Percentiles rank a stretch among this genome's conserved stretches.
Evolutionary conservation across 176 grass and related monocot species (phyloP).

Genomic region (Alopecurus myosuroides): DNA sequence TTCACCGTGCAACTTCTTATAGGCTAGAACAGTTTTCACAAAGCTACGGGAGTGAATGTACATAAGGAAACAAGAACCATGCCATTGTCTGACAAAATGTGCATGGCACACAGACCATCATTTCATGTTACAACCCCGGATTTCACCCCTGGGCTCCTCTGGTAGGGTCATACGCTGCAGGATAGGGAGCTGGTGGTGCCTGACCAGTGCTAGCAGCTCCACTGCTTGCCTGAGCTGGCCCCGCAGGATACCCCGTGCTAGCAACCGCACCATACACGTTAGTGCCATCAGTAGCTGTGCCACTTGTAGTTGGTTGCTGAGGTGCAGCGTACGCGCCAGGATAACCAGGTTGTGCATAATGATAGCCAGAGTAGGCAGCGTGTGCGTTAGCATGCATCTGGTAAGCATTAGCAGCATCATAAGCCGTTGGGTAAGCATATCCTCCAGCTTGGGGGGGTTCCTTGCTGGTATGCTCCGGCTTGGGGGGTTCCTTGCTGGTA

Average conservation of each 20-base stretch:
- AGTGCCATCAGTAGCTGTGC: slow-evolving; percentile 13
- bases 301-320: slow-evolving; percentile 21
- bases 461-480: slow-evolving; percentile 22
- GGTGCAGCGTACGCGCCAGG: slow-evolving; percentile 30
- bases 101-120: slow-evolving; percentile 7
- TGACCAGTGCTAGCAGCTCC: slow-evolving; percentile 12
- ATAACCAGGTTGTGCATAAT: slow-evolving; percentile 44
- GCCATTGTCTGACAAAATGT: not conserved
- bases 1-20: not conserved
- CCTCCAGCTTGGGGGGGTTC: not conserved
- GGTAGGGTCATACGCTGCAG: slow-evolving; percentile 1
- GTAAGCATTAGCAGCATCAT: slow-evolving; percentile 31
- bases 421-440: slow-evolving; percentile 26
- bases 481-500: slow-evolving; percentile 33
- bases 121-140: not conserved
- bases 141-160: slow-evolving; percentile 36
- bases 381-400: slow-evolving; percentile 33
- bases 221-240: slow-evolving; percentile 17
- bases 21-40: not conserved
- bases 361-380: slow-evolving; percentile 43
- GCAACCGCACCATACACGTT: not conserved
- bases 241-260: slow-evolving; percentile 37
- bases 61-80: slow-evolving; percentile 7
- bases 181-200: slow-evolving; percentile 17
- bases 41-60: slow-evolving; percentile 14